Percentiles rank a stretch among this genome's conserved stretches.
phyloP scores from a whole-genome alignment of 768 basidiomycete species.

The Boletus reticulatus region DNA sequence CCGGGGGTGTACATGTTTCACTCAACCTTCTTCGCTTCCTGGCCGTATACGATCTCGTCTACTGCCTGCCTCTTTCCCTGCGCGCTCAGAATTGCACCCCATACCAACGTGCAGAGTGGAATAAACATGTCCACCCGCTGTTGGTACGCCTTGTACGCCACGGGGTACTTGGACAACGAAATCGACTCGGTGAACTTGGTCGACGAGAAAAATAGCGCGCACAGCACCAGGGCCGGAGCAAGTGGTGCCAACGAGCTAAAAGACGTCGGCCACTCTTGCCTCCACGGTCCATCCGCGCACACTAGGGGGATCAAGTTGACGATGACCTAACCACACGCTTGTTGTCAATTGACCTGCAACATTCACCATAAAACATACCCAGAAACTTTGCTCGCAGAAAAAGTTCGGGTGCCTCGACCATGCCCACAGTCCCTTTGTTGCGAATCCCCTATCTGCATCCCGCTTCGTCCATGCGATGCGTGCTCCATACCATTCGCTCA shows the following conservation, averaged over 20 bases:
- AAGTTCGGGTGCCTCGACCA: conserved; percentile 94
- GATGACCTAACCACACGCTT: conserved; percentile 46
- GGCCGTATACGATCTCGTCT: conserved; percentile 45
- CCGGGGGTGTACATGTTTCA: neutral
- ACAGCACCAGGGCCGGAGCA: conserved; percentile 59
- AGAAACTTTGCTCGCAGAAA: conserved; percentile 85
- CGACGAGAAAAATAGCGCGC: conserved; percentile 71
- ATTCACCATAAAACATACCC: conserved; percentile 45
- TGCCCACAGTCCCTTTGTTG: conserved; percentile 81
- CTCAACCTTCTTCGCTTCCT: conserved; percentile 25
- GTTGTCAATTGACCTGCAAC: neutral
- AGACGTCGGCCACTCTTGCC: conserved; percentile 23
- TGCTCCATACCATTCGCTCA: conserved; percentile 61
- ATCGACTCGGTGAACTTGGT: conserved; percentile 83
- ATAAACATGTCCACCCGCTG: conserved; percentile 80
- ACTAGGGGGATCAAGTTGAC: conserved; percentile 67
- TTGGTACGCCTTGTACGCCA: conserved; percentile 69
- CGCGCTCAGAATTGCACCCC: conserved; percentile 38
- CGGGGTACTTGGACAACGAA: conserved; percentile 68
- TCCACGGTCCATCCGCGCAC: conserved; percentile 33
- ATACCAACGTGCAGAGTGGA: conserved; percentile 46
- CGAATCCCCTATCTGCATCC: conserved; percentile 78
- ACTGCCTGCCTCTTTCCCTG: conserved; percentile 37
- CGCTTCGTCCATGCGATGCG: conserved; percentile 63
- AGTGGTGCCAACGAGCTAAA: conserved; percentile 37